phyloP scores from a whole-genome alignment of 1,139 yeast species.

The Taphrina deformans region DNA sequence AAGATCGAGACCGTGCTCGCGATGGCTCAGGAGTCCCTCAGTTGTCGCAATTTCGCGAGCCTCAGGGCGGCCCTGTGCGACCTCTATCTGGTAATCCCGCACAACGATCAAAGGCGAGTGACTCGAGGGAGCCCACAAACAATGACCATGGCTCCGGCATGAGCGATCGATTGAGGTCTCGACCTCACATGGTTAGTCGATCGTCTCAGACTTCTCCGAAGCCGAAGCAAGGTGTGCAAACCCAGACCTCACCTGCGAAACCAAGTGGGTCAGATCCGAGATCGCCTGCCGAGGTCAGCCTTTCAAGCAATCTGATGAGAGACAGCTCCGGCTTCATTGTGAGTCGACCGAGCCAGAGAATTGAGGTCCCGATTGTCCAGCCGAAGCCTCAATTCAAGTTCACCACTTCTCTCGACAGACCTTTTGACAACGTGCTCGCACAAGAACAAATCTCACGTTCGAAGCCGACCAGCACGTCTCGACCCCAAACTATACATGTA shows the following conservation, averaged over 20 bases:
- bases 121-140: background rate
- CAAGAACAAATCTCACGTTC: constrained; percentile 21
- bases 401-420: constrained; percentile 34
- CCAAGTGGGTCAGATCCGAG: background rate
- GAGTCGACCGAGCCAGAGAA: constrained; percentile 36
- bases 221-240: constrained; percentile 13
- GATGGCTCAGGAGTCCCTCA: background rate
- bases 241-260: constrained; percentile 26
- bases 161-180: background rate
- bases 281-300: background rate
- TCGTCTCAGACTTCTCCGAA: constrained; percentile 26
- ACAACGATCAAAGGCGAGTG: background rate
- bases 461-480: constrained; percentile 39
- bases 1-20: background rate
- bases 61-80: background rate
- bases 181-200: constrained; percentile 16
- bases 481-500: constrained; percentile 46
- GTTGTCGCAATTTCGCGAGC: background rate
- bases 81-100: background rate
- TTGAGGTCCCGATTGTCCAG: constrained; percentile 27
- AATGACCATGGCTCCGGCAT: background rate
- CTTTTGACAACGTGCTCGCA: constrained; percentile 14
- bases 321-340: constrained; percentile 29
- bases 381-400: constrained; percentile 35
- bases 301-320: constrained; percentile 12